Conservation (phyloP, 345 rosid genomes). For the Linum usitatissimum region DNA sequence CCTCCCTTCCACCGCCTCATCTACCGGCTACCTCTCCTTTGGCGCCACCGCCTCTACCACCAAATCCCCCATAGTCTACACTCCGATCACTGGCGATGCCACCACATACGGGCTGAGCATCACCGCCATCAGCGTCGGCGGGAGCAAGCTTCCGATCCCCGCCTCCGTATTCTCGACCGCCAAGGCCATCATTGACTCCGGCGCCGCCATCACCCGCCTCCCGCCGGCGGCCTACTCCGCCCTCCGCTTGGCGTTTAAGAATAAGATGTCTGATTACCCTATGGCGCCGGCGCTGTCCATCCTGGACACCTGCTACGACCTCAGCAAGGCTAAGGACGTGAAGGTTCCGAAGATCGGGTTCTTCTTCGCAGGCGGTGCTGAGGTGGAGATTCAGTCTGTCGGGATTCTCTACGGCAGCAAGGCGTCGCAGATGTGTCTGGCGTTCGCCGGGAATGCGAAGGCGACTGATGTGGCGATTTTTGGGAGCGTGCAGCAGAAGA, state of each 20-base stretch:
- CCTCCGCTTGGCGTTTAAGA: conserved; percentile 32
- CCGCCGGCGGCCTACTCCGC: conserved; percentile 55
- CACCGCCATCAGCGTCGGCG: conserved; percentile 45
- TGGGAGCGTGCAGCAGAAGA: conserved; percentile 69
- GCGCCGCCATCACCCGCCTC: conserved; percentile 74
- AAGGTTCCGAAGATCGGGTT: conserved; percentile 42
- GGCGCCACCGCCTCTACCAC: conserved; percentile 17
- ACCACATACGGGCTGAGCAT: conserved; percentile 63
- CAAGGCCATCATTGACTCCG: conserved; percentile 72
- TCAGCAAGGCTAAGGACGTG: conserved; percentile 24
- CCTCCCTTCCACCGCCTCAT: conserved; percentile 54
- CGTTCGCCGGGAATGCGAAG: conserved; percentile 57
- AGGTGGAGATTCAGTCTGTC: conserved; percentile 29
- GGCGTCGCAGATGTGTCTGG: conserved; percentile 59
- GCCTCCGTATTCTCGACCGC: conserved; percentile 34
- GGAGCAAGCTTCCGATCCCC: conserved; percentile 34
- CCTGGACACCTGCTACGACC: conserved; percentile 73
- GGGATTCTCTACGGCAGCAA: conserved; percentile 37
- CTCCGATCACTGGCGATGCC: conserved; percentile 34
- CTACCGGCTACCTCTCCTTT: conserved; percentile 66
- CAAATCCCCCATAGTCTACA: conserved; percentile 32
- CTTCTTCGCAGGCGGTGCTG: conserved; percentile 32
- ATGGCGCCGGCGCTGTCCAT: conserved; percentile 42
- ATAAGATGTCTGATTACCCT: conserved; percentile 48
- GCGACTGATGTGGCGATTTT: conserved; percentile 40